A percentile compares a stretch with the other conserved stretches of the same genome.
Conservation (phyloP, 345 rosid species). For the Euphorbia pulcherrima region DNA sequence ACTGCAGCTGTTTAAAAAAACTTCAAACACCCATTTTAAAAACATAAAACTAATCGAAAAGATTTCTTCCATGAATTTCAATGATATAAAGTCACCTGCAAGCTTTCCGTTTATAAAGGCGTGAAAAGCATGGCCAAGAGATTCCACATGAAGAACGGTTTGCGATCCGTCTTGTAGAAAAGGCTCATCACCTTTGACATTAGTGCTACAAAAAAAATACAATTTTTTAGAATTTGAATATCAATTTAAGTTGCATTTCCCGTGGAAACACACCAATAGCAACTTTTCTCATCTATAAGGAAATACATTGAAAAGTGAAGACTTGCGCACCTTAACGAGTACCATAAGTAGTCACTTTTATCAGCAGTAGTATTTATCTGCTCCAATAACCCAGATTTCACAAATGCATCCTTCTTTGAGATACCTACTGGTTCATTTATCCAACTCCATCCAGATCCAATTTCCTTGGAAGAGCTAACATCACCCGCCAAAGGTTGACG, state of each 20-base stretch:
- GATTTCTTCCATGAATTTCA: not conserved
- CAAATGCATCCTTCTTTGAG: slow-evolving; percentile 56
- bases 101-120: slow-evolving; percentile 76
- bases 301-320: slow-evolving; percentile 5
- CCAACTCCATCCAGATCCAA: slow-evolving; percentile 72
- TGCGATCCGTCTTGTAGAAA: slow-evolving; percentile 66
- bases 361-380: slow-evolving; percentile 88
- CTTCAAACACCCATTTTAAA: not conserved
- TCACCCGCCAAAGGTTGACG: slow-evolving; percentile 41
- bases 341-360: slow-evolving; percentile 86
- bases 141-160: slow-evolving; percentile 65
- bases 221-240: not conserved
- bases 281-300: not conserved
- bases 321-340: slow-evolving; percentile 61
- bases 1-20: slow-evolving; percentile 11
- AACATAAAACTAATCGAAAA: not conserved
- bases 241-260: not conserved
- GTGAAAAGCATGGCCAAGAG: slow-evolving; percentile 82
- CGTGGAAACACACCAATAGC: not conserved
- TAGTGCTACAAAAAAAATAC: slow-evolving; percentile 34
- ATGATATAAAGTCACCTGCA: slow-evolving; percentile 42
- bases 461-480: slow-evolving; percentile 39
- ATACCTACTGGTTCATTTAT: slow-evolving; percentile 78
- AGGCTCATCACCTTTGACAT: slow-evolving; percentile 47
- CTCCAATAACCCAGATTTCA: slow-evolving; percentile 67